A percentile compares a stretch with the other conserved stretches of the same genome.
Conservation (phyloP, 2,329 filamentous ascomycete species). For the Xylaria digitata region DNA sequence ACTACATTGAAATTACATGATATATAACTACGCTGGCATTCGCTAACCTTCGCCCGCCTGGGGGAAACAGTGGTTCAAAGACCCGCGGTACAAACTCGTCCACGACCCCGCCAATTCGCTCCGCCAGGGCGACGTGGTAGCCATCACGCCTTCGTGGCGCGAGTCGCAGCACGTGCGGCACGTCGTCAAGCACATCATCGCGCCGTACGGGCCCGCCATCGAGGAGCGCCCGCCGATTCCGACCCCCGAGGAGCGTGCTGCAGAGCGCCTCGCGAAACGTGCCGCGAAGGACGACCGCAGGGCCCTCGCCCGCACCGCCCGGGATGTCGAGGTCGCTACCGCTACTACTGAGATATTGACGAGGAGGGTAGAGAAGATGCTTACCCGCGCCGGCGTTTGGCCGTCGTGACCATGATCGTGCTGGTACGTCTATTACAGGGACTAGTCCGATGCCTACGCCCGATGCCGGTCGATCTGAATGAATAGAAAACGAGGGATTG, state of each 20-base stretch:
- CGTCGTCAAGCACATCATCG: constrained; percentile 79
- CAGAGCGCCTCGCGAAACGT: constrained; percentile 56
- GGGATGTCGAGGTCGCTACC: background rate
- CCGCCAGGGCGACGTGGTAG: constrained; percentile 78
- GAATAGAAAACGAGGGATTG: background rate
- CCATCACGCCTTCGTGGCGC: constrained; percentile 74
- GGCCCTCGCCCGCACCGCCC: constrained; percentile 18
- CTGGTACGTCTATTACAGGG: too few species aligned
- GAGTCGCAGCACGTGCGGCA: constrained; percentile 76
- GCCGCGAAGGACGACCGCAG: constrained; percentile 42
- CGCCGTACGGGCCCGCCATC: constrained; percentile 72
- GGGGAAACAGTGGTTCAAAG: constrained; percentile 68
- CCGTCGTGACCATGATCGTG: background rate
- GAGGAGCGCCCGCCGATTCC: constrained; percentile 74
- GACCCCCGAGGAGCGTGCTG: constrained; percentile 69
- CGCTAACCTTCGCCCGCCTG: background rate
- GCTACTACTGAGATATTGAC: background rate
- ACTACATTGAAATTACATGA: background rate
- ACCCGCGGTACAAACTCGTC: constrained; percentile 74
- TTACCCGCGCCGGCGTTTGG: background rate
- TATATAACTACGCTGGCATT: background rate
- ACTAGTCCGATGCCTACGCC: too few species aligned
- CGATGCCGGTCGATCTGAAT: background rate
- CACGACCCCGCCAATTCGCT: constrained; percentile 82
- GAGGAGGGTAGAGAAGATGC: constrained; percentile 5